These are phyloP conservation scores for Biancaea sappan DNA, from an alignment of 306 rosid species.

Conservation along the genomic window DNA sequence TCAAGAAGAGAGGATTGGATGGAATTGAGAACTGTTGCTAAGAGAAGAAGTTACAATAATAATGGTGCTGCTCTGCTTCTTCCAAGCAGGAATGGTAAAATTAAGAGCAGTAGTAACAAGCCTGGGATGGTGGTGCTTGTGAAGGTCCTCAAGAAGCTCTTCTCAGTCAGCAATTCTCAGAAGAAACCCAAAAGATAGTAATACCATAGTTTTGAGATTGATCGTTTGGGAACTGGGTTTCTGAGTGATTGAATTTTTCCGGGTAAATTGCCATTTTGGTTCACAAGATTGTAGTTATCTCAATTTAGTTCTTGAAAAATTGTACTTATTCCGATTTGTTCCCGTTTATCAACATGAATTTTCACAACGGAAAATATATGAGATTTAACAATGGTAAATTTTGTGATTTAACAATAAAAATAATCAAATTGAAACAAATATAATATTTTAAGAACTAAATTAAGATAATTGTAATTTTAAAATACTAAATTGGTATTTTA, in stretches of 20 bases:
- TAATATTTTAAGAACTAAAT: too few relatives aligned
- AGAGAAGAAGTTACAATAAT: not conserved
- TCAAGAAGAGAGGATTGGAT: not conserved
- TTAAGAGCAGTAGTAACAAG: slow-evolving; percentile 22
- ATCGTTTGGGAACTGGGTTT: slow-evolving; percentile 17
- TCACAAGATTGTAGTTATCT: too few relatives aligned
- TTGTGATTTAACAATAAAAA: too few relatives aligned
- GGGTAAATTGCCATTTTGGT: too few relatives aligned
- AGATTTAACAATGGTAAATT: too few relatives aligned
- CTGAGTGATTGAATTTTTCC: slow-evolving; percentile 4
- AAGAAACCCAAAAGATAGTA: slow-evolving; percentile 34
- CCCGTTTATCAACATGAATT: too few relatives aligned
- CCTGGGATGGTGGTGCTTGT: slow-evolving; percentile 43
- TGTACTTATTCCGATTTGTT: too few relatives aligned
- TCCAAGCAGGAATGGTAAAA: slow-evolving; percentile 17
- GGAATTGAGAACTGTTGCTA: slow-evolving; percentile 35
- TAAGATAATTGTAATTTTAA: too few relatives aligned
- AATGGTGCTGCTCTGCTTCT: slow-evolving; percentile 28
- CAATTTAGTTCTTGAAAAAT: too few relatives aligned
- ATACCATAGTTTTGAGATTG: slow-evolving; percentile 8
- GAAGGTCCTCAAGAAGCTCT: slow-evolving; percentile 57
- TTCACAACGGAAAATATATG: too few relatives aligned
- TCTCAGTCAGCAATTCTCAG: slow-evolving; percentile 41
- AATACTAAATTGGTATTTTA: too few relatives aligned
- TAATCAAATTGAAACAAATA: too few relatives aligned